Evolutionary conservation across 352 stramenopile species (phyloP), one percentile per base, ranked within the genome.

Genomic region (Saprolegnia diclina): DNA sequence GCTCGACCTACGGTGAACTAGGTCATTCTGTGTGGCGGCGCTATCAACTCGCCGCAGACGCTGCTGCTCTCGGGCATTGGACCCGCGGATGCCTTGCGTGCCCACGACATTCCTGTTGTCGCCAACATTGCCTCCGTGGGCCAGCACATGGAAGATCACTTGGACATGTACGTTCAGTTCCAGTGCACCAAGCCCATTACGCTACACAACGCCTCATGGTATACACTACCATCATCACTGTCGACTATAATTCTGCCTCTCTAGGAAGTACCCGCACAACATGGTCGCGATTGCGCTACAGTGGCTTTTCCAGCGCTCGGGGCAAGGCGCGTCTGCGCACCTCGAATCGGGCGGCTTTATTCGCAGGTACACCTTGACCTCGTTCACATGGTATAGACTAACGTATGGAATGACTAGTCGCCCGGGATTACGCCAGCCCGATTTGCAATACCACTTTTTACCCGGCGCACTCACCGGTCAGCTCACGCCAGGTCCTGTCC

Each of bases 361-460:
- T 65, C 85, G 87, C 71, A 89, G 75, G 76, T 80, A 73, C 68
- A 62, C 26, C 9, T 32, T 14, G 19, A 32, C 29, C 57, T 24
- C 26, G 13, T 21, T 53, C 10, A n/a, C 42, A 35, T n/a, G 6
- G 21, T 56, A 35, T 24, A 56, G 0, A 37, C 35, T 26, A 9
- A 54, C 22, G 40, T 70, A 10, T 63, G 9, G 5, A 45, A 35
- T 35, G 29, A 73, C 59, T 48, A 88, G 82, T 67, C 77, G 79
- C 4, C 74, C 83, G 5, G 87, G 87, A 32, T 87, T 95, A 75
- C 77, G 78, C 37, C 82, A 93, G n/a, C 89, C 89, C 14, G 89
- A 96, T 65, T 42, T 96, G 24, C 89, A 96, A 72, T 95, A 93
- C 61, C 89, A 96, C 53, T 96, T 96, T 70, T 72, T 96, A n/a